Evolutionary conservation across 2,329 filamentous ascomycete species (phyloP), one percentile per base, ranked within the genome.

Genomic region (Stagonosporopsis rhizophila): DNA sequence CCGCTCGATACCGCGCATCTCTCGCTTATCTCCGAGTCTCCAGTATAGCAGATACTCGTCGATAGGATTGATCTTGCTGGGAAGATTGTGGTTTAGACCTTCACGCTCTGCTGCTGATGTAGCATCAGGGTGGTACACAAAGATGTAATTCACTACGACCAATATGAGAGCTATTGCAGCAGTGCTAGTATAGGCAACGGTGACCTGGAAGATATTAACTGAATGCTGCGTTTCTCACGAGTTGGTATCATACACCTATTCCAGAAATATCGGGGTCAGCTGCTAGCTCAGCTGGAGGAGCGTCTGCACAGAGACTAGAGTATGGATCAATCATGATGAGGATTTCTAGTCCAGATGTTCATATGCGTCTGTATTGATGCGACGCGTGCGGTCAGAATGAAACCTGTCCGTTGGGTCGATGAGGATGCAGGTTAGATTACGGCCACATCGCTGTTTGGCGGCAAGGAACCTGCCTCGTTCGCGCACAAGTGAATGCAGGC

Each of bases 241-340:
- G 6, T 25, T 20, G 6, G 11, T n/a, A 15, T 11, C 50, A 20
- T 53, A 46, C 50, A 14, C 50, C 50, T 22, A 53, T 46, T 15
- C 42, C 50, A 37, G 50, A 53, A 5, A 53, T 53, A 20, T 53
- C 50, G 14, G 50, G 50, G 17, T 53, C 42, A 4, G 50, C 35
- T 3, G 50, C 42, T 27, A 46, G 17, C 32, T 46, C 15, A 11
- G 12, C n/a, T 20, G 50, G 49, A 22, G 49, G 34, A 32, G 8
- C 41, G n/a, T 45, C 25, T 25, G 41, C 41, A 27, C 49, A 52
- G 4, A 52, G 20, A 3, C 27, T 12, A 9, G 38, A 41, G 7
- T 25, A 19, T 23, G 23, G 2, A 28, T 28, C 39, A 19, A 28
- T 6, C 15, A n/a, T 25, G 15, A 19, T 11, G 12, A 17, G 4